Base-by-base conservation (phyloP, 148 eudicot genomes). In the Vaccinium corymbosum region DNA sequence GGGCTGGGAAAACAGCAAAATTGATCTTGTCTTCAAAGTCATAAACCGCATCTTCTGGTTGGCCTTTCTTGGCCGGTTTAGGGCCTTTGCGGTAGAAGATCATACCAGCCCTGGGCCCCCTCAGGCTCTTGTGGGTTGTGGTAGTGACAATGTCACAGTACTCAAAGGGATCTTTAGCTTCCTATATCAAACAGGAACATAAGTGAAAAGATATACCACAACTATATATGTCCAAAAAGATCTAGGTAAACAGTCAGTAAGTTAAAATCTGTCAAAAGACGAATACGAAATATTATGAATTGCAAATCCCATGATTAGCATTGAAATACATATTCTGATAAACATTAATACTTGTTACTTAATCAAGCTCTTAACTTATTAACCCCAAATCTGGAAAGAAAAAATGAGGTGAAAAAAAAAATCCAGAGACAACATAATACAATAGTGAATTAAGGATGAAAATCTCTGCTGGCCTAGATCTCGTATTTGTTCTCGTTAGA, bases 71-170 rank as follows among this genome's bases (percentile, higher is more conserved):
- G 52, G 98, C 86, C 64, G 98, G 98, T 76, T 95, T 95, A 76
- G 98, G 97, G 55, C 98, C 98, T 90, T 93, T 94, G 66, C 98
- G 91, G 89, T 93, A 95, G 93, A 95, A 94, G 86, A 95, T 95
- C 98, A 95, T 95, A 50, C 98, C 98, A 85, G 98, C 97, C 85
- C 98, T 88, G 29, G 98, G 98, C 15, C 98, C 98, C 86, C 98
- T 92, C 72, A 96, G 90, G 86, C 97, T 93, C 93, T 94, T 95
- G 93, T 95, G 98, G 78, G 98, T 95, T 22, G 98, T 95, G 76
- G 98, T 95, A 2, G 98, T 94, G 87, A 95, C 97, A 51, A 94
- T 83, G 89, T 94, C 99, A 87, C 98, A 97, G 86, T 91, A 94
- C 83, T 94, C 96, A 88, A 97, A 97, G 61, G 98, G 99, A 81